Conservation (phyloP, 2,329 filamentous ascomycete species). For the Neopestalotiopsis sp. region DNA sequence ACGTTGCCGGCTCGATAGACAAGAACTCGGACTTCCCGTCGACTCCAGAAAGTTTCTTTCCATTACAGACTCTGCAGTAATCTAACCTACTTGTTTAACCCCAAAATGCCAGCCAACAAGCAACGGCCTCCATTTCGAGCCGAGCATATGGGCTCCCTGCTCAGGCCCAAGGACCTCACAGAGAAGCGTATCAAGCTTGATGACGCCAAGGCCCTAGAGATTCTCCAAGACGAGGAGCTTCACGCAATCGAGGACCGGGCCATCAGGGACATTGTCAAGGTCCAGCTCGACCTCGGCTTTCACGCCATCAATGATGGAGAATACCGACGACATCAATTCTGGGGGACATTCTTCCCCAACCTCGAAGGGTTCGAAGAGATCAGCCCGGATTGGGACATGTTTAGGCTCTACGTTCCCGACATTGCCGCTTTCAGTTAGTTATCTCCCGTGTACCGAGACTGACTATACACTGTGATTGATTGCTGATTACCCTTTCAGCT, state of each 20-base stretch:
- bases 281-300: conserved; percentile 71
- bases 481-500: conserved; percentile 28
- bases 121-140: conserved; percentile 69
- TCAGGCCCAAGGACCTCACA: conserved; percentile 68
- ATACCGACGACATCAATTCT: conserved; percentile 51
- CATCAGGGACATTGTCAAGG: conserved; percentile 70
- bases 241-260: conserved; percentile 62
- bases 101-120: conserved; percentile 34
- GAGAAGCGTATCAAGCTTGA: conserved; percentile 59
- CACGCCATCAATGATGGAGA: conserved; percentile 61
- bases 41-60: not conserved
- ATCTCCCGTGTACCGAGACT: too few species aligned
- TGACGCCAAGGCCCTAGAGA: conserved; percentile 41
- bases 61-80: too few species aligned
- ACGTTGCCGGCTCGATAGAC: not conserved
- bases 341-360: conserved; percentile 51
- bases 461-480: not conserved
- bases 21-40: not conserved
- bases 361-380: conserved; percentile 49
- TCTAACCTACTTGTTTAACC: not conserved
- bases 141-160: conserved; percentile 76
- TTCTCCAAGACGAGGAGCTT: conserved; percentile 49
- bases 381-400: conserved; percentile 55
- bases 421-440: conserved; percentile 45
- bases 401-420: conserved; percentile 60